Evolutionary conservation across 768 basidiomycete genomes (phyloP).

Genomic region (Dioszegia hungarica): DNA sequence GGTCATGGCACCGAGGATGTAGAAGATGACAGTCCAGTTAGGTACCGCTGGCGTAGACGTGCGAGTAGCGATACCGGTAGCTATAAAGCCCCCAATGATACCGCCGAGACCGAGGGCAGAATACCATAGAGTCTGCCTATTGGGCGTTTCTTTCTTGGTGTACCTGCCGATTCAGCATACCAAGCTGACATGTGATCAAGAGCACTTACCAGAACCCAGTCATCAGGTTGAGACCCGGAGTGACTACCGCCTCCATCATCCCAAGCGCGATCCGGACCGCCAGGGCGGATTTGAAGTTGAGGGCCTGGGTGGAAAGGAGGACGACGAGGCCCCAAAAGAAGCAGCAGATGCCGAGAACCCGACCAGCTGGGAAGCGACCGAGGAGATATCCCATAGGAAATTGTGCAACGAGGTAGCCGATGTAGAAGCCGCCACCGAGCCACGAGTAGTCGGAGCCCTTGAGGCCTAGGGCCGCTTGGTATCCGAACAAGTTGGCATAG

Average conservation of each 20-base stretch:
- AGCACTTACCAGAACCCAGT: constrained; percentile 49
- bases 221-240: constrained; percentile 46
- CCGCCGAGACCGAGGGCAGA: constrained; percentile 29
- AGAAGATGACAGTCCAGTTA: constrained; percentile 44
- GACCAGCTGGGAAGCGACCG: constrained; percentile 3
- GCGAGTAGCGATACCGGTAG: constrained; percentile 40
- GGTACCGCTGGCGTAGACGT: constrained; percentile 19
- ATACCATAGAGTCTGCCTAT: constrained; percentile 46
- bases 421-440: constrained; percentile 20
- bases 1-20: constrained; percentile 47
- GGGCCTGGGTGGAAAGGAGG: constrained; percentile 3
- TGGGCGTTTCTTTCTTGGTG: constrained; percentile 40
- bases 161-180: too few species aligned
- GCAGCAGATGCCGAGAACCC: constrained; percentile 1
- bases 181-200: too few species aligned
- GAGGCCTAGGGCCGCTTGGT: constrained; percentile 10
- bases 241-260: constrained; percentile 5
- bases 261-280: constrained; percentile 1
- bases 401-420: constrained; percentile 13
- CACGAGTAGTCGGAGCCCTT: constrained; percentile 16
- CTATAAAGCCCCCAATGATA: constrained; percentile 41
- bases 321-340: constrained; percentile 1
- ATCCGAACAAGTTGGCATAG: constrained; percentile 48
- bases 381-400: constrained; percentile 4
- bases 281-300: neutral